Percentiles rank a stretch among this genome's conserved stretches.
Conservation (phyloP, 2,329 filamentous ascomycete genomes). For the Pseudocercospora vitis region DNA sequence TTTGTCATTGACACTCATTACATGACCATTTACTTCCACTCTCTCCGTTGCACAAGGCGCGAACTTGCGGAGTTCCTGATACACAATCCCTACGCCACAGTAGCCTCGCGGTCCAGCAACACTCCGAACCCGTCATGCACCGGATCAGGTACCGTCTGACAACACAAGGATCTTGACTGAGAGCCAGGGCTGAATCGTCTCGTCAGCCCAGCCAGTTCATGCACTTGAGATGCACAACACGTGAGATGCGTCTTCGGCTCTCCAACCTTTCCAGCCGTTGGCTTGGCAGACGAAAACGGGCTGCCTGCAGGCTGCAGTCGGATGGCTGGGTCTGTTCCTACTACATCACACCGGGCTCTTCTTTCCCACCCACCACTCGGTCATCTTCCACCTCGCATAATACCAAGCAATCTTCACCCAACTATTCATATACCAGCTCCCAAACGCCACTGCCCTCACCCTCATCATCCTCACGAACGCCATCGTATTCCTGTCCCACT, state of each 20-base stretch:
- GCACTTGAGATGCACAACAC: background rate
- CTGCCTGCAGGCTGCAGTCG: no score
- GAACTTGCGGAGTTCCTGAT: no score
- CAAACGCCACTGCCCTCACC: constrained; percentile 20
- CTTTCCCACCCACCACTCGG: constrained; percentile 7
- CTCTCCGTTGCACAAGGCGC: no score
- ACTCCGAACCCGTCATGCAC: no score
- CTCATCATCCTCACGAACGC: constrained; percentile 14
- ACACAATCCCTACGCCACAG: background rate
- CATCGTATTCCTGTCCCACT: constrained; percentile 25
- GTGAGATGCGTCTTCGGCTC: background rate
- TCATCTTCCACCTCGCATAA: constrained; percentile 14
- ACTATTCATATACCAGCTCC: constrained; percentile 20
- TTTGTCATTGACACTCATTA: no score
- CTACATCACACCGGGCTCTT: background rate
- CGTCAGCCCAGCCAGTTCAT: background rate
- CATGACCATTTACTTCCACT: no score
- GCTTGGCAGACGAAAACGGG: no score
- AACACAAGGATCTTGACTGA: background rate
- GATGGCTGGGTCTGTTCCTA: no score
- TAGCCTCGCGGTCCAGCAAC: no score
- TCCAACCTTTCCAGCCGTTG: constrained; percentile 1
- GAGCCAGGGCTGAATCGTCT: no score
- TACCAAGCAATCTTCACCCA: constrained; percentile 14
- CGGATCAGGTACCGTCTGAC: background rate